Evolutionary conservation across 2,329 filamentous ascomycete genomes (phyloP).

Genomic region (Periglandula ipomoeae): DNA sequence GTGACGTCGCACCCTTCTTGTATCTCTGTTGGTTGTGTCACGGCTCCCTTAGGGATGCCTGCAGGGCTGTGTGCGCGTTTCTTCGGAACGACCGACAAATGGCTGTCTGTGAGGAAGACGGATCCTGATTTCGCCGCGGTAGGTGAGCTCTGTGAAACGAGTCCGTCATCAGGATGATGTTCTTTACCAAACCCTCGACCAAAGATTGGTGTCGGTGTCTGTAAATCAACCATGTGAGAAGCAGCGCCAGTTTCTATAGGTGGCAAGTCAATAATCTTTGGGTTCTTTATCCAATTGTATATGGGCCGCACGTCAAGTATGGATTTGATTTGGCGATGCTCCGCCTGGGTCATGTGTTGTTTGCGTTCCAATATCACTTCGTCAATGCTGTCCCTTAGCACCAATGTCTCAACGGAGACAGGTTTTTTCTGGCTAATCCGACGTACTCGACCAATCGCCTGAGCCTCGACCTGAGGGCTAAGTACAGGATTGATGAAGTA

Average conservation of each 20-base stretch:
- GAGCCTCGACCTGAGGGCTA: conserved; percentile 75
- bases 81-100: conserved; percentile 8
- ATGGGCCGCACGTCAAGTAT: conserved; percentile 50
- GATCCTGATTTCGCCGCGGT: not conserved
- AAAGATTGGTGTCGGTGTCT: conserved; percentile 39
- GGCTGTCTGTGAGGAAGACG: not conserved
- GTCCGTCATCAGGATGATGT: conserved; percentile 36
- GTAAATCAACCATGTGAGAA: conserved; percentile 40
- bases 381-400: conserved; percentile 72
- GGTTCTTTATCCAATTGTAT: conserved; percentile 50
- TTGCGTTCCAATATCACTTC: conserved; percentile 71
- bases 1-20: conserved; percentile 9
- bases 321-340: conserved; percentile 45
- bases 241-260: conserved; percentile 21
- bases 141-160: conserved; percentile 22
- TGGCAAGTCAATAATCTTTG: conserved; percentile 31
- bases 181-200: conserved; percentile 35
- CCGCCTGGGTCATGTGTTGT: conserved; percentile 62
- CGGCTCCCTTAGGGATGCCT: conserved; percentile 7
- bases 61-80: conserved; percentile 17
- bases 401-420: conserved; percentile 78
- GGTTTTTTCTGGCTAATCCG: conserved; percentile 74
- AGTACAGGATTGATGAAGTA: conserved; percentile 87
- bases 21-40: too few relatives aligned
- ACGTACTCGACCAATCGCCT: conserved; percentile 84